These are phyloP conservation scores for Arabidopsis arenosa DNA, from an alignment of 345 rosid genomes.

Conservation along the genomic window DNA sequence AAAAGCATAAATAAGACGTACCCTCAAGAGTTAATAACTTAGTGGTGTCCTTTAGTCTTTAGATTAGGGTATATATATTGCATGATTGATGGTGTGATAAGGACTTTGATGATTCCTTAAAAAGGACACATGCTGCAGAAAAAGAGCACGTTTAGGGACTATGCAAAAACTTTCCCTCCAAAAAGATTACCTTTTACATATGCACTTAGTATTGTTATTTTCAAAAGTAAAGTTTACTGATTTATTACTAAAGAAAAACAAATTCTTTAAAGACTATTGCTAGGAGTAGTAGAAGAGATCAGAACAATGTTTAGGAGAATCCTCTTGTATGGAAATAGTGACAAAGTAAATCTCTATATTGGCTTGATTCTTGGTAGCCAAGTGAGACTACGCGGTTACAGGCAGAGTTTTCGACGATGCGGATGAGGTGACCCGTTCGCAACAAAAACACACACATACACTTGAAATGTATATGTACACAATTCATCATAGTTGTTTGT, in stretches of 20 bases:
- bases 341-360: too few species aligned
- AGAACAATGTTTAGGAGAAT: not conserved
- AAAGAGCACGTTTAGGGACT: slow-evolving; percentile 26
- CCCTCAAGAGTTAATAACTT: not conserved
- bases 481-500: not conserved
- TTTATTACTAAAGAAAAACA: not conserved
- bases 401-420: not conserved
- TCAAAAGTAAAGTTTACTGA: not conserved
- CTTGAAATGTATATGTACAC: not conserved
- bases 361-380: not conserved
- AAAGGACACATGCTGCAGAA: slow-evolving; percentile 29
- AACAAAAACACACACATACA: not conserved
- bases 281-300: not conserved
- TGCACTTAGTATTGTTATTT: not conserved
- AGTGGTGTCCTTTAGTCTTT: slow-evolving; percentile 24
- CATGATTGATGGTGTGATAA: slow-evolving; percentile 39
- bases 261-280: not conserved
- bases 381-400: not conserved
- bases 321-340: not conserved
- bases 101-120: slow-evolving; percentile 41
- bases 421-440: not conserved
- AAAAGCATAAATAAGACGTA: slow-evolving; percentile 21
- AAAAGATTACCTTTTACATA: slow-evolving; percentile 30
- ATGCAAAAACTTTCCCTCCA: not conserved
- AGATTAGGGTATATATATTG: slow-evolving; percentile 34